Percentiles rank a stretch among this genome's conserved stretches.
Conservation (phyloP, 768 basidiomycete species). For the Lentinus brumalis region DNA sequence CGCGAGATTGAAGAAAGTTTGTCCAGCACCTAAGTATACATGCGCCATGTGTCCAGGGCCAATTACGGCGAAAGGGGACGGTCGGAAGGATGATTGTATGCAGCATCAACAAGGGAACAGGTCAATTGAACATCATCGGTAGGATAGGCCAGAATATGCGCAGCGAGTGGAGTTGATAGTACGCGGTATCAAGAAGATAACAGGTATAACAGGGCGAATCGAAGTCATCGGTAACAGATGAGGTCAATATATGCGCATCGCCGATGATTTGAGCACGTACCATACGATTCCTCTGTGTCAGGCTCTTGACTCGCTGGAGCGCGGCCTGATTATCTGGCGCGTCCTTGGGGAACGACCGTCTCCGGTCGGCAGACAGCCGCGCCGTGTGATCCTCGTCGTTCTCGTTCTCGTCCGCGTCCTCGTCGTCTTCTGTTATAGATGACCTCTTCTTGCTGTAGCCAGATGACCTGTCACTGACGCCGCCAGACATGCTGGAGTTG, state of each 20-base stretch:
- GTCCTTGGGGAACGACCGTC: constrained; percentile 27
- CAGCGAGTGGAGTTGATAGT: neutral
- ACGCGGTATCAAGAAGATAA: neutral
- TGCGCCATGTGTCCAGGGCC: neutral
- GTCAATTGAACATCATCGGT: constrained; percentile 1
- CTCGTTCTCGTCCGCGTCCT: constrained; percentile 51
- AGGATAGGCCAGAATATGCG: constrained; percentile 10
- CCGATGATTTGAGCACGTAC: constrained; percentile 43
- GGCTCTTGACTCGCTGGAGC: constrained; percentile 67
- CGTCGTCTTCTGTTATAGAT: constrained; percentile 44
- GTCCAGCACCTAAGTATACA: constrained; percentile 55
- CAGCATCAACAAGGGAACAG: neutral
- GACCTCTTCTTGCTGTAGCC: constrained; percentile 28
- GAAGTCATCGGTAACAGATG: neutral
- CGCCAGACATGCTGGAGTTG: constrained; percentile 42
- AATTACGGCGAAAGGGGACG: too few relatives aligned
- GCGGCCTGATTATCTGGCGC: constrained; percentile 54
- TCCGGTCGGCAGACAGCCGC: constrained; percentile 36
- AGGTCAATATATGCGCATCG: constrained; percentile 12
- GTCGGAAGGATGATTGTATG: neutral
- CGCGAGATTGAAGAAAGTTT: constrained; percentile 65
- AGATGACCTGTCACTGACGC: constrained; percentile 36
- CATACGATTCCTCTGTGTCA: constrained; percentile 73
- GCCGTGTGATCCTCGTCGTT: constrained; percentile 70
- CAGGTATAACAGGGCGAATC: neutral